Evolutionary conservation across 2,329 filamentous ascomycete species (phyloP), one percentile per base, ranked within the genome.

Genomic region (Sporothrix curviconia): DNA sequence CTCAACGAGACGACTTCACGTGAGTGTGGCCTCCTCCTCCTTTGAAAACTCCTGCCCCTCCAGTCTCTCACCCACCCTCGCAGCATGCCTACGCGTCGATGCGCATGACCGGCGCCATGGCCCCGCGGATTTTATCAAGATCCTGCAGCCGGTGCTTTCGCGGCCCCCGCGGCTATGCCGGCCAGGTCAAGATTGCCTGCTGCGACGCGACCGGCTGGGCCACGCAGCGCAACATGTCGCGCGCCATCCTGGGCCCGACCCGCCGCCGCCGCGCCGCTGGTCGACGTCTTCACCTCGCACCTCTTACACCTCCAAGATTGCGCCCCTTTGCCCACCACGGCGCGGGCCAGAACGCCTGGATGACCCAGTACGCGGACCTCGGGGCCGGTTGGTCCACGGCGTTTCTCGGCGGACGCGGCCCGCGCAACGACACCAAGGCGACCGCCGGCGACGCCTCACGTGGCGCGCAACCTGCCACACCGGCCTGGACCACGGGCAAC

Each of bases 291-390:
- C n/a, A 76, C 74, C 4, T 65, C 66, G 7, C 73, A 77, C 63
- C 67, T 69, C 36, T n/a, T 77, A 78, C 65, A 71, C 72, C 4
- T 68, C 67, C 8, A 70, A 73, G 17, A 64, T 76, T 51, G 44
- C 40, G 22, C 40, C 61, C 65, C 12, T 62, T 68, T 50, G 70
- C 57, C 56, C 55, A 76, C 75, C n/a, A n/a, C n/a, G n/a, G n/a
- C 1, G 66, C 56, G 6, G 65, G 67, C 14, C 68, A 68, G 12
- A n/a, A 12, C 9, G 71, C 72, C 36, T 79, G 77, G 78, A 68
- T 76, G 64, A 79, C 77, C 2, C 77, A 80, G 60, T 73, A 71
- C 44, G 71, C 71, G 0, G 75, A 77, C 59, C 68, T 76, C 11
- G 69, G 73, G 12, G 68, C 68, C 19, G 65, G 64, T 2, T 76